Evolutionary conservation across 306 rosid species (phyloP).

Genomic region (Vicia faba): DNA sequence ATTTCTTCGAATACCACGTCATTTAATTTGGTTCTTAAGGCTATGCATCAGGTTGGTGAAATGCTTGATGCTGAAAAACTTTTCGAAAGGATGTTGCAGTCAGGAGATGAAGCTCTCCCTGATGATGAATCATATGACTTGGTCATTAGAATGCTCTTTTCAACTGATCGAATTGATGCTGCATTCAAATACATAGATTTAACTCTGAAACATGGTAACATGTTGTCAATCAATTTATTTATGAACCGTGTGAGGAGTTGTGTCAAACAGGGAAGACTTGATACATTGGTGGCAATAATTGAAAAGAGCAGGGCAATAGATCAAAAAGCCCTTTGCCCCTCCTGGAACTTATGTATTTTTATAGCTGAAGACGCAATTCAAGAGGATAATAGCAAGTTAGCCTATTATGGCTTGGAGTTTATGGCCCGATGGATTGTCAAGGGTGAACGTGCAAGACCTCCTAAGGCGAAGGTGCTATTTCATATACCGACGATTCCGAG

Average conservation of each 20-base stretch:
- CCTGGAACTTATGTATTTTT: slow-evolving; percentile 67
- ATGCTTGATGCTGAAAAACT: slow-evolving; percentile 62
- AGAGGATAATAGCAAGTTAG: slow-evolving; percentile 81
- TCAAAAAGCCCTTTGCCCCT: slow-evolving; percentile 90
- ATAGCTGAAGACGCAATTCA: slow-evolving; percentile 68
- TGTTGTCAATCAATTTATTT: slow-evolving; percentile 63
- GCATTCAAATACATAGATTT: slow-evolving; percentile 74
- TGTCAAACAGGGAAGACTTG: slow-evolving; percentile 63
- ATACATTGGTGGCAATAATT: slow-evolving; percentile 68
- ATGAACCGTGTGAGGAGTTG: slow-evolving; percentile 58
- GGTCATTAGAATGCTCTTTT: slow-evolving; percentile 73
- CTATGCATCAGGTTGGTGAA: slow-evolving; percentile 66
- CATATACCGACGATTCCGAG: too few relatives aligned
- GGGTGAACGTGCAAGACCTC: slow-evolving; percentile 77
- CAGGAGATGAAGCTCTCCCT: slow-evolving; percentile 70
- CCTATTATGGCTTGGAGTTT: slow-evolving; percentile 70
- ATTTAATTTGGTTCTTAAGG: slow-evolving; percentile 79
- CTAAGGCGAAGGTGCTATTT: too few relatives aligned
- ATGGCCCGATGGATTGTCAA: slow-evolving; percentile 84
- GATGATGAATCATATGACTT: slow-evolving; percentile 82
- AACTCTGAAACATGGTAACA: slow-evolving; percentile 70
- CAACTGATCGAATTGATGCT: slow-evolving; percentile 52
- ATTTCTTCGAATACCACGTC: slow-evolving; percentile 82
- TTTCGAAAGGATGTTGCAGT: slow-evolving; percentile 86
- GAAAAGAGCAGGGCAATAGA: slow-evolving; percentile 87